These are phyloP conservation scores for Pneumocystis canis DNA, from an alignment of 1,139 yeast genomes.

Conservation along the genomic window DNA sequence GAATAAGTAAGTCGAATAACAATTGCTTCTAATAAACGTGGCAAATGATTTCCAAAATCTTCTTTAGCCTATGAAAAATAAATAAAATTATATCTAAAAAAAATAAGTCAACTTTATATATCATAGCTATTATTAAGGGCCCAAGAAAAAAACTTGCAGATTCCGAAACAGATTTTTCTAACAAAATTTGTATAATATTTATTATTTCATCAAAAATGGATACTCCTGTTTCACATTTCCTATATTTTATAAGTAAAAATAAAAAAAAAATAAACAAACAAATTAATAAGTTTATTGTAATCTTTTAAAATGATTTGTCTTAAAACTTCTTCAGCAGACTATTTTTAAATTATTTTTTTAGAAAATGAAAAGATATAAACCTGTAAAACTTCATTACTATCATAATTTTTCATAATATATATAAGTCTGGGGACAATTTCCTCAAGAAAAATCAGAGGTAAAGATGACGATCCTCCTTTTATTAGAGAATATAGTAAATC, in stretches of 20 bases:
- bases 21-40: slow-evolving; percentile 7
- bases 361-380: not conserved
- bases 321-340: slow-evolving; percentile 8
- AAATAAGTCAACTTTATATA: slow-evolving; percentile 1
- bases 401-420: slow-evolving; percentile 3
- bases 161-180: slow-evolving; percentile 6
- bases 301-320: not conserved
- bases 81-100: not conserved
- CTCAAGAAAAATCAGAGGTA: slow-evolving; percentile 9
- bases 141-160: slow-evolving; percentile 10
- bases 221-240: slow-evolving; percentile 2
- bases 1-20: slow-evolving; percentile 3
- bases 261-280: not conserved
- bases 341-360: slow-evolving; percentile 7
- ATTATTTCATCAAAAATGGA: slow-evolving; percentile 5
- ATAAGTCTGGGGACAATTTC: slow-evolving; percentile 11
- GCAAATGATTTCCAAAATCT: slow-evolving; percentile 5
- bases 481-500: slow-evolving; percentile 10
- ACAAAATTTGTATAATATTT: slow-evolving; percentile 5
- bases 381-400: slow-evolving; percentile 11
- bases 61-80: not conserved
- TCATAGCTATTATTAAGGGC: slow-evolving; percentile 3
- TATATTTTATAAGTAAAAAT: not conserved
- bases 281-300: not conserved
- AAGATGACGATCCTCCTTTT: slow-evolving; percentile 10